Evolutionary conservation across 1,139 yeast genomes (phyloP).

Genomic region (Lodderomyces beijingensis): DNA sequence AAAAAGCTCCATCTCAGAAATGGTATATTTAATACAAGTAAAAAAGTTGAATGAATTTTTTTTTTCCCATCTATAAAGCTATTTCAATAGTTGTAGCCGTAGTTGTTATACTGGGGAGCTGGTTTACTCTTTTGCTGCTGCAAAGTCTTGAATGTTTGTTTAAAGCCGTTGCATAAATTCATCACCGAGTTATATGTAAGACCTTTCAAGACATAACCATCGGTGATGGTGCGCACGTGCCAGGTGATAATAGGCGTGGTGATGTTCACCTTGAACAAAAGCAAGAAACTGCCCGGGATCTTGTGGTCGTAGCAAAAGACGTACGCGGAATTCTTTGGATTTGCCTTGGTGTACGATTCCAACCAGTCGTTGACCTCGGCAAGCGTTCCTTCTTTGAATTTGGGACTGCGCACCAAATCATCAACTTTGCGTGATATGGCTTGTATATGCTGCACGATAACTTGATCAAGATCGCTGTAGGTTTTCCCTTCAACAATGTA

Average conservation of each 20-base stretch:
- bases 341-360: conserved; percentile 84
- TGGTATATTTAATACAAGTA: too few species aligned
- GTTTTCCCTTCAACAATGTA: conserved; percentile 64
- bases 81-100: conserved; percentile 7
- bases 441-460: conserved; percentile 83
- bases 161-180: conserved; percentile 90
- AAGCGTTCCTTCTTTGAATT: conserved; percentile 79
- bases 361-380: conserved; percentile 84
- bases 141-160: conserved; percentile 33
- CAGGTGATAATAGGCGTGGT: conserved; percentile 73
- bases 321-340: conserved; percentile 86
- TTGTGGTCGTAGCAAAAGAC: conserved; percentile 89
- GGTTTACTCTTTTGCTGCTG: conserved; percentile 12
- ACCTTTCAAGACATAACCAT: conserved; percentile 76
- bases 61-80: neutral
- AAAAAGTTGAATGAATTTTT: neutral
- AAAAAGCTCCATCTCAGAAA: too few species aligned
- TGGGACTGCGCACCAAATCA: conserved; percentile 81
- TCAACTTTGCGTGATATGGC: conserved; percentile 81
- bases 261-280: conserved; percentile 76
- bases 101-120: conserved; percentile 13
- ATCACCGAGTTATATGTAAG: conserved; percentile 84
- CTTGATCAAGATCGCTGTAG: conserved; percentile 88
- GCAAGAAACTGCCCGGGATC: conserved; percentile 86
- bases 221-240: conserved; percentile 86